Percentiles rank a stretch among this genome's conserved stretches.
Conservation (phyloP, 192 early-diverging fungal species). For the Pilobolus umbonatus region DNA sequence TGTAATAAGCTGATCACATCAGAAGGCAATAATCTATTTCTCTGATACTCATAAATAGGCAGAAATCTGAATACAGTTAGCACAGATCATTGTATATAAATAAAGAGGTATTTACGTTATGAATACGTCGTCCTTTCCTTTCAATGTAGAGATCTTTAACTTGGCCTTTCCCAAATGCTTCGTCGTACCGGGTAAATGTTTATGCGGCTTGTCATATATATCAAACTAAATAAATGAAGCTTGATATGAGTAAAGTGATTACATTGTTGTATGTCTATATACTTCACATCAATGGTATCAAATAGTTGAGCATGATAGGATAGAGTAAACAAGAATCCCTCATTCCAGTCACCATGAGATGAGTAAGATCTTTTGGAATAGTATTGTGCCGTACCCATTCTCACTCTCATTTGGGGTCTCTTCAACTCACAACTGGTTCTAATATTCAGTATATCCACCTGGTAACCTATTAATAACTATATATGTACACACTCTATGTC, state of each 20-base stretch:
- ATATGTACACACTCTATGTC: too few relatives aligned
- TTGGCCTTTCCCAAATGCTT: slow-evolving; percentile 33
- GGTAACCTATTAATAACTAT: too few relatives aligned
- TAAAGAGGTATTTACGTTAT: slow-evolving; percentile 19
- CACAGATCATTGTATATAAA: neutral
- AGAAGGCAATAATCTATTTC: slow-evolving; percentile 10
- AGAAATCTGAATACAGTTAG: slow-evolving; percentile 8
- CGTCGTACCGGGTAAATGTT: slow-evolving; percentile 10
- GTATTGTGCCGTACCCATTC: slow-evolving; percentile 26
- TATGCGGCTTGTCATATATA: slow-evolving; percentile 25
- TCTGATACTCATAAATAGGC: slow-evolving; percentile 31
- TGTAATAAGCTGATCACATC: neutral
- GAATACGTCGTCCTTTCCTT: slow-evolving; percentile 25
- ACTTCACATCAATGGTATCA: slow-evolving; percentile 52
- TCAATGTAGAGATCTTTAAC: slow-evolving; percentile 21
- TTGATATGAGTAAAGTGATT: neutral
- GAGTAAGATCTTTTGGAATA: slow-evolving; percentile 36
- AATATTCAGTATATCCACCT: slow-evolving; percentile 32
- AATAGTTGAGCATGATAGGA: slow-evolving; percentile 75
- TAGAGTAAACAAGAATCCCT: slow-evolving; percentile 64
- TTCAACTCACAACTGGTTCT: slow-evolving; percentile 4
- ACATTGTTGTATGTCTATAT: neutral
- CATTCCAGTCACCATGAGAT: slow-evolving; percentile 65
- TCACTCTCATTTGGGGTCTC: slow-evolving; percentile 19
- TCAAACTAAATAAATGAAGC: slow-evolving; percentile 17